Base-by-base conservation (phyloP, 371 early-diverging fungal genomes). In the Smittium culicis region DNA sequence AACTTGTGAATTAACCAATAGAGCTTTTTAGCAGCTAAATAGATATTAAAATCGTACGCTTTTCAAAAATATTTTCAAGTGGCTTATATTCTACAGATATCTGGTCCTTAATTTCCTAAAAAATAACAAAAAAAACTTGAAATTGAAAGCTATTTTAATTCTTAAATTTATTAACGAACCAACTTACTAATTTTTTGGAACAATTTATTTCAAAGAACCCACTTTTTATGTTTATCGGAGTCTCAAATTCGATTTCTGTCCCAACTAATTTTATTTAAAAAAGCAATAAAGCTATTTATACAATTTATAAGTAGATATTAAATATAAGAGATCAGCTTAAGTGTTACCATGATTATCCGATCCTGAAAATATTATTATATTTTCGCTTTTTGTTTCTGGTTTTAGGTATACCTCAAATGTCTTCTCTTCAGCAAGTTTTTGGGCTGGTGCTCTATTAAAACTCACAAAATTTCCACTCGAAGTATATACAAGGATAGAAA, bases 301-400 rank as follows among this genome's bases (percentile, higher is more conserved):
- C n/a, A n/a, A n/a, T n/a, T n/a, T n/a, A n/a, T n/a, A n/a, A n/a
- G n/a, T n/a, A n/a, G n/a, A n/a, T n/a, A n/a, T n/a, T n/a, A n/a
- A n/a, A n/a, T n/a, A n/a, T n/a, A n/a, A n/a, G n/a, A n/a, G n/a
- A n/a, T n/a, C n/a, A n/a, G n/a, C n/a, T n/a, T n/a, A n/a, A n/a
- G n/a, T n/a, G n/a, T 35, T 35, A 64, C 65, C 65, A 45, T 64
- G 65, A 30, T 64, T 34, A 35, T 64, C 65, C 11, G 65, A 64
- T 24, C 34, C 29, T 11, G 35, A 5, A 45, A 34, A 35, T 11
- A 64, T 30, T 29, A 34, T 1, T 25, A 64, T 35, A 16, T 25
- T 34, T 11, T 64, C 29, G 2, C 24, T 24, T 25, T 34, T 27
- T 8, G 32, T 25, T 45, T 32, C 27, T n/a, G 3, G 16, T 17